Evolutionary conservation across 148 eudicot genomes (phyloP).

Genomic region (Amaranthus palmeri): DNA sequence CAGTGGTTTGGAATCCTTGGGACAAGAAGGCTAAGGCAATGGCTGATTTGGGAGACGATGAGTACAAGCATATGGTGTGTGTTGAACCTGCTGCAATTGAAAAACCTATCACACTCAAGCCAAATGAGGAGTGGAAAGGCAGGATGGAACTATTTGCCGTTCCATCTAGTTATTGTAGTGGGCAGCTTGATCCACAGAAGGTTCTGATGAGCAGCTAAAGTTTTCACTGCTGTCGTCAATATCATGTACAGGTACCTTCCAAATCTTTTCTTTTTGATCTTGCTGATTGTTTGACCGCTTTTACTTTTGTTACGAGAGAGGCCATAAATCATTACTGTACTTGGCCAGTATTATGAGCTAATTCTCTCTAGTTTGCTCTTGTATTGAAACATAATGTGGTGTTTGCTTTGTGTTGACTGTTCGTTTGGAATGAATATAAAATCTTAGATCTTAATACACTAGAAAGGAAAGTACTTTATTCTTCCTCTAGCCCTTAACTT

Average conservation of each 20-base stretch:
- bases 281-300: background rate
- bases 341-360: too few species aligned
- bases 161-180: conserved; percentile 85
- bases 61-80: conserved; percentile 84
- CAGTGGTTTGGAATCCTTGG: conserved; percentile 98
- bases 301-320: background rate
- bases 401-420: too few species aligned
- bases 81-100: conserved; percentile 91
- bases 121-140: conserved; percentile 95
- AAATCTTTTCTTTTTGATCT: background rate
- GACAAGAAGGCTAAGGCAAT: conserved; percentile 88
- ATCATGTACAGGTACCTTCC: conserved; percentile 31
- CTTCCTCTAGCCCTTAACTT: too few species aligned
- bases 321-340: background rate
- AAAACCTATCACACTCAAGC: conserved; percentile 75
- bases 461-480: too few species aligned
- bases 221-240: conserved; percentile 12
- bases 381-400: background rate
- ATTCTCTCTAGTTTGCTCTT: background rate
- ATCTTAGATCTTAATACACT: too few species aligned
- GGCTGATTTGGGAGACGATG: conserved; percentile 86
- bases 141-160: conserved; percentile 79
- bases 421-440: too few species aligned
- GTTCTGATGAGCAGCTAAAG: conserved; percentile 49
- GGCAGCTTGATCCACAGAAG: conserved; percentile 77